These are phyloP conservation scores for Diatrype stigma DNA, from an alignment of 2,329 filamentous ascomycete species.

Conservation along the genomic window DNA sequence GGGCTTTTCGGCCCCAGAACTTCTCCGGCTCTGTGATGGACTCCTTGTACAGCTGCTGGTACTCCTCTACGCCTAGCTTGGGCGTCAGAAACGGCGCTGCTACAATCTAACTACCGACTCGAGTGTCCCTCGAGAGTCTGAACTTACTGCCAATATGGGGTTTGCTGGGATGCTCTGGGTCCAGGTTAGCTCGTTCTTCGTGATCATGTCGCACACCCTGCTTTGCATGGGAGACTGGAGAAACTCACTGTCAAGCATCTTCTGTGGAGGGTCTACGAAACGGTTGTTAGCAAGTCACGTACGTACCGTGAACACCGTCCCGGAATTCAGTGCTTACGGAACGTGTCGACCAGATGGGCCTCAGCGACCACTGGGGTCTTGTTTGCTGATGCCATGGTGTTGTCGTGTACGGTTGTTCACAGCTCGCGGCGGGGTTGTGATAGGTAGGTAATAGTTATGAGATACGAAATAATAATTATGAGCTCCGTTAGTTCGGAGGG, in stretches of 20 bases:
- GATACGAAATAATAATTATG: too few relatives aligned
- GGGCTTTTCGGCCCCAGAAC: conserved; percentile 85
- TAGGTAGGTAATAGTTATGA: background rate
- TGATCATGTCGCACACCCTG: background rate
- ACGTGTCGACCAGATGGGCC: conserved; percentile 74
- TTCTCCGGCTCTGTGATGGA: conserved; percentile 85
- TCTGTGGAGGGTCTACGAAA: conserved; percentile 54
- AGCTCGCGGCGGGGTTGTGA: conserved; percentile 13
- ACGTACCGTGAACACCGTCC: conserved; percentile 4
- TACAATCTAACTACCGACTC: background rate
- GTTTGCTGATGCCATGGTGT: conserved; percentile 43
- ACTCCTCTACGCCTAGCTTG: conserved; percentile 56
- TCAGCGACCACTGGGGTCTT: conserved; percentile 63
- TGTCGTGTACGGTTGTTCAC: conserved; percentile 7
- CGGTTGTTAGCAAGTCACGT: conserved; percentile 21
- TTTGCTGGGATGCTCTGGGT: conserved; percentile 63
- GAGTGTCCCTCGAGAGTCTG: background rate
- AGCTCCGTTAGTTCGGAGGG: too few relatives aligned
- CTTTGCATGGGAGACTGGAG: background rate
- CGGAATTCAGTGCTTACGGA: conserved; percentile 43
- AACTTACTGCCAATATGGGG: conserved; percentile 61
- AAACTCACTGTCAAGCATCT: conserved; percentile 63
- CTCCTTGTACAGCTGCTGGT: conserved; percentile 67
- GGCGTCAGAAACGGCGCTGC: conserved; percentile 14
- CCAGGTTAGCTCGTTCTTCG: conserved; percentile 19